Evolutionary conservation across 371 early-diverging fungal species (phyloP).

Genomic region (Sporodiniella umbellata): DNA sequence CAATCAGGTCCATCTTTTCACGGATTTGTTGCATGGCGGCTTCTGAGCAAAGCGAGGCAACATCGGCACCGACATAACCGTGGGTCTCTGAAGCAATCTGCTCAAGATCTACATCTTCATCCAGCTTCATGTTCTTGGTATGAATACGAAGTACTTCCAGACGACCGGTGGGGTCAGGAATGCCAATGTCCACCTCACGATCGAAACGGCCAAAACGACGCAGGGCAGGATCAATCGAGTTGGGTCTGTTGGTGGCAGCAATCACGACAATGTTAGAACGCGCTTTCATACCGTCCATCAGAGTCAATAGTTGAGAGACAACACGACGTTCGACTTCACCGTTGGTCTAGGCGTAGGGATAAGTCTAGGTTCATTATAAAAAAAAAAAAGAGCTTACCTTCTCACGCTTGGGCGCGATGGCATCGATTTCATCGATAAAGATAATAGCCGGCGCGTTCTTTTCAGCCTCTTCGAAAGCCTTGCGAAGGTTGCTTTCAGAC

Average conservation of each 20-base stretch:
- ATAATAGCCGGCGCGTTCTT: constrained; percentile 99
- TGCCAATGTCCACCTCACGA: constrained; percentile 99
- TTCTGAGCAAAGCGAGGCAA: constrained; percentile 99
- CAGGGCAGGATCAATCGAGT: constrained; percentile 99
- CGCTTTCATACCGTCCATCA: constrained; percentile 99
- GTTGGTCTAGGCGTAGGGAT: constrained; percentile 68
- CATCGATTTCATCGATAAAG: constrained; percentile 99
- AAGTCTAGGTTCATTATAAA: too few species aligned
- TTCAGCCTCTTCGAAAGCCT: constrained; percentile 99
- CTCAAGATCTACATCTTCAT: constrained; percentile 97
- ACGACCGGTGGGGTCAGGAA: constrained; percentile 99
- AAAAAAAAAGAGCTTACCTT: too few species aligned
- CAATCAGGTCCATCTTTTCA: constrained; percentile 98
- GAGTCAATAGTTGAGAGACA: constrained; percentile 98
- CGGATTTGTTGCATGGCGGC: constrained; percentile 99
- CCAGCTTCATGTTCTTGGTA: constrained; percentile 99
- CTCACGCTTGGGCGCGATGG: constrained; percentile 99
- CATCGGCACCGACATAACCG: constrained; percentile 99
- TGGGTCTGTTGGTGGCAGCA: constrained; percentile 99
- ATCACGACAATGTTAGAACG: constrained; percentile 97
- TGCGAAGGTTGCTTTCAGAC: constrained; percentile 96
- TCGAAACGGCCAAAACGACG: constrained; percentile 99
- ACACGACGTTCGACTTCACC: constrained; percentile 99
- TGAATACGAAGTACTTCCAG: constrained; percentile 99
- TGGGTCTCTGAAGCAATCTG: constrained; percentile 98